A percentile compares a stretch with the other conserved stretches of the same genome.
Evolutionary conservation across 805 yeast species (phyloP).

Genomic region (Wickerhamomyces strasburgensis): DNA sequence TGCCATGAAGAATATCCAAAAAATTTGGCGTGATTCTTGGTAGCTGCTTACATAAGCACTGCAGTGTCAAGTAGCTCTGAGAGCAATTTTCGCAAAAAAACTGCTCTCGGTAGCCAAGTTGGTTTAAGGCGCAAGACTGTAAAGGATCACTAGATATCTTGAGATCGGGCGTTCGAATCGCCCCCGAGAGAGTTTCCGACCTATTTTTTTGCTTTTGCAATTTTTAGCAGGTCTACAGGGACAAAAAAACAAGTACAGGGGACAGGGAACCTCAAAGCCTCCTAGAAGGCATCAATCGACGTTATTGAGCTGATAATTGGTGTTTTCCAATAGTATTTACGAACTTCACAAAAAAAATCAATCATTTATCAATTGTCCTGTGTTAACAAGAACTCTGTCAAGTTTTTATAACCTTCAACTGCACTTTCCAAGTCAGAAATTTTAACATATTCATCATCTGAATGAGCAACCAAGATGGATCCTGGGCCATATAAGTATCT

Average conservation of each 20-base stretch:
- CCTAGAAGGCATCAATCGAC: too few relatives aligned
- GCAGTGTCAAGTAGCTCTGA: too few relatives aligned
- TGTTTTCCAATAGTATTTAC: too few relatives aligned
- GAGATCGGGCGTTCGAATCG: slow-evolving; percentile 48
- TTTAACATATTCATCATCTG: slow-evolving; percentile 49
- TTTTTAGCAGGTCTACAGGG: too few relatives aligned
- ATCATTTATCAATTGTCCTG: too few relatives aligned
- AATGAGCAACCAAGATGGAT: slow-evolving; percentile 55
- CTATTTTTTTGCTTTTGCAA: slow-evolving; percentile 12
- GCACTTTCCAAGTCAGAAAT: slow-evolving; percentile 43
- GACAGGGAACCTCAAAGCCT: too few relatives aligned
- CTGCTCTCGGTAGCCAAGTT: slow-evolving; percentile 41
- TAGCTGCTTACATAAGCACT: too few relatives aligned
- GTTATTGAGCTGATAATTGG: too few relatives aligned
- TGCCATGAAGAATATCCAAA: too few relatives aligned
- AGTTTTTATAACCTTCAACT: slow-evolving; percentile 45
- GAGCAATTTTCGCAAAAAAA: too few relatives aligned
- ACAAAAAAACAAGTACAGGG: too few relatives aligned
- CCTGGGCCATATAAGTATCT: slow-evolving; percentile 68
- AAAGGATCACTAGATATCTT: slow-evolving; percentile 34
- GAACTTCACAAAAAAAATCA: too few relatives aligned
- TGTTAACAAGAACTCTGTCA: slow-evolving; percentile 15
- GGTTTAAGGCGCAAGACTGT: slow-evolving; percentile 44
- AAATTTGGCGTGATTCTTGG: not conserved
- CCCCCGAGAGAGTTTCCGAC: slow-evolving; percentile 45